phyloP scores from a whole-genome alignment of 116 monocot genomes.

The Trichopus zeylanicus region DNA sequence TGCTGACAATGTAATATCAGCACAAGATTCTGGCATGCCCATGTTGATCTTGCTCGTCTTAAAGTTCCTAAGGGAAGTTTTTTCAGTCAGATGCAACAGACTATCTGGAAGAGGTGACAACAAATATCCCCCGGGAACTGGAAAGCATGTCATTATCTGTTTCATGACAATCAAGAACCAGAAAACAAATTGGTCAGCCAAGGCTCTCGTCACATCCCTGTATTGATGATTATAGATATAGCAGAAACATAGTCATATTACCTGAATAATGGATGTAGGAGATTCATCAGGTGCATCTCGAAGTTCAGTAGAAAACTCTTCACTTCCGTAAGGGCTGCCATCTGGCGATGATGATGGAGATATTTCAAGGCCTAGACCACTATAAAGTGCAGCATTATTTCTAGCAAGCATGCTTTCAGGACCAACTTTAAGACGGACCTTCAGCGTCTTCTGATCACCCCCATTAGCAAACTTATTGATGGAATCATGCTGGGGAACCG shows the following conservation, averaged over 20 bases:
- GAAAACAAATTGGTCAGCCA: not conserved
- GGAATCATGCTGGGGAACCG: slow-evolving; percentile 26
- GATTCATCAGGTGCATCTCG: slow-evolving; percentile 38
- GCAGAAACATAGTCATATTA: slow-evolving; percentile 3
- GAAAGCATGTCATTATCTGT: slow-evolving; percentile 62
- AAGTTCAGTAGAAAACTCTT: slow-evolving; percentile 26
- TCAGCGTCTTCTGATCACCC: slow-evolving; percentile 47
- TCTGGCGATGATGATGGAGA: slow-evolving; percentile 70
- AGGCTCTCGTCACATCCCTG: not conserved
- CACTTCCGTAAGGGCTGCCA: slow-evolving; percentile 44
- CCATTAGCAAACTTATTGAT: slow-evolving; percentile 14
- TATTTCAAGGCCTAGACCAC: slow-evolving; percentile 70
- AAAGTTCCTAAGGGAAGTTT: slow-evolving; percentile 22
- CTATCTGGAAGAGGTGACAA: slow-evolving; percentile 61
- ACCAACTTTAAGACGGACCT: slow-evolving; percentile 87
- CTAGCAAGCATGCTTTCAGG: slow-evolving; percentile 31
- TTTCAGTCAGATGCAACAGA: slow-evolving; percentile 33
- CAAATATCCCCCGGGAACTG: slow-evolving; percentile 40
- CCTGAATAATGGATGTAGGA: slow-evolving; percentile 64
- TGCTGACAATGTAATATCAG: slow-evolving; percentile 5
- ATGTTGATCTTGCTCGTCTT: slow-evolving; percentile 5
- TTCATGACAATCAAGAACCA: slow-evolving; percentile 23
- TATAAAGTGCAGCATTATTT: slow-evolving; percentile 81
- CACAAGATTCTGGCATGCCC: slow-evolving; percentile 4
- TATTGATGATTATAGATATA: not conserved